A percentile compares a stretch with the other conserved stretches of the same genome.
Conservation (phyloP, 2,329 filamentous ascomycete species). For the Monilinia polystroma region DNA sequence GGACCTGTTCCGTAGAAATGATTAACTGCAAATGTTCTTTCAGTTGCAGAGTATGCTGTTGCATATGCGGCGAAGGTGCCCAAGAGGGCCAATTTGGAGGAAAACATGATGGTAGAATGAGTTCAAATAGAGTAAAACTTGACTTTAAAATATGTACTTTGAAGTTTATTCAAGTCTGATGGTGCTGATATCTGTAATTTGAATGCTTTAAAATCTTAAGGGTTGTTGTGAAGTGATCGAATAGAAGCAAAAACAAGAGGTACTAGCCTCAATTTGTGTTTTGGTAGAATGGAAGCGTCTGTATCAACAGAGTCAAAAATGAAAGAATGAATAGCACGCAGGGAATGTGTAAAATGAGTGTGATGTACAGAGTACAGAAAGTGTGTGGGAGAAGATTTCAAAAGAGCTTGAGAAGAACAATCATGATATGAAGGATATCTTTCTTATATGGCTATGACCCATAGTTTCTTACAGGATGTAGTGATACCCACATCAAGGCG, state of each 20-base stretch:
- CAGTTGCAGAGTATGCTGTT: conserved; percentile 31
- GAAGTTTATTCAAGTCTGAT: conserved; percentile 6
- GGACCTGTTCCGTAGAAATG: conserved; percentile 67
- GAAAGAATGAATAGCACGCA: conserved; percentile 30
- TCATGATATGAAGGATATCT: neutral
- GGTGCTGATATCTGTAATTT: neutral
- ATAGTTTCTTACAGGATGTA: neutral
- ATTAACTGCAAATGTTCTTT: conserved; percentile 64
- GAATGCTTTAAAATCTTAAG: conserved; percentile 34
- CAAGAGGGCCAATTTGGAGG: conserved; percentile 30
- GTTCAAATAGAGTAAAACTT: neutral
- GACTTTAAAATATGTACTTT: conserved; percentile 9
- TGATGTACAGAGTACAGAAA: conserved; percentile 14
- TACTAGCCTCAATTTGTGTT: conserved; percentile 34
- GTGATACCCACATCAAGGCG: neutral
- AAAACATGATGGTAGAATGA: conserved; percentile 32
- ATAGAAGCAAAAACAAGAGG: conserved; percentile 35
- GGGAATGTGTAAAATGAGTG: conserved; percentile 15
- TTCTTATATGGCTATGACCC: conserved; percentile 14
- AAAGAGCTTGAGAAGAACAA: conserved; percentile 5
- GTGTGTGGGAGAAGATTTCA: neutral
- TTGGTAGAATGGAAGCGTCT: conserved; percentile 13
- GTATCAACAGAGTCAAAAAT: conserved; percentile 25
- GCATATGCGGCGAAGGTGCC: conserved; percentile 30
- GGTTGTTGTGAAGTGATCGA: conserved; percentile 21